Base-by-base conservation (phyloP, 2,329 filamentous ascomycete genomes). In the Tolypocladium capitatum region DNA sequence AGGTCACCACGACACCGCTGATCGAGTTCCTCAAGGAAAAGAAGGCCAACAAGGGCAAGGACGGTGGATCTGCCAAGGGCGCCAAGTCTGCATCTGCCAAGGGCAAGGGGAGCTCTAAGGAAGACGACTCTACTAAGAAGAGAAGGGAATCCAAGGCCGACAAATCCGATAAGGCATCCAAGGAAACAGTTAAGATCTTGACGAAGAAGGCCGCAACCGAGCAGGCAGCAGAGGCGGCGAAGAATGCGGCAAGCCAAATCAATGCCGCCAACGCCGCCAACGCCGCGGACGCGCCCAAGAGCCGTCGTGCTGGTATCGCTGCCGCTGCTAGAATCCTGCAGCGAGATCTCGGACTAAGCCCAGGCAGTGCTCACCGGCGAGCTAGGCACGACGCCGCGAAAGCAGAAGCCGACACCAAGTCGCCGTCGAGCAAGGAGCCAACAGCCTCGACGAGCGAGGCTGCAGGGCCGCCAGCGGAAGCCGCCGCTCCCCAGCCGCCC, bases 21-120 rank as follows among this genome's bases (percentile, higher is more conserved):
- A 86, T 97, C 47, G 88, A 96, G 60, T 94, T 83, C 54, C 74
- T 96, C 33, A 85, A 85, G 54, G 90, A 96, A 63, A 95, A 94
- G 68, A 96, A 94, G 68, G 87, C 87, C 14, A 87, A 80, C 53
- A 82, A 78, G 60, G 68, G 63, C 20, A 82, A 81, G 56, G 79
- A 83, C 48, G 68, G 69, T 32, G 49, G 56, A 4, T 56, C 60
- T n/a, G 55, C 54, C 6, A 67, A 64, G 50, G 58, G 55, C 20
- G 73, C 76, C 36, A 83, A 83, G 58, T 67, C 72, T 46, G 60
- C 60, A 4, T 33, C 45, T n/a, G 59, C 56, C n/a, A 78, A 78
- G 60, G 65, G 67, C 45, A 78, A 75, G 55, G 61, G 59, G 2
- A 45, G 58, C 5, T 55, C 59, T 6, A 68, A 66, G 51, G 65